These are phyloP conservation scores for Polygonum aviculare DNA, from an alignment of 148 eudicot species.

Conservation along the genomic window DNA sequence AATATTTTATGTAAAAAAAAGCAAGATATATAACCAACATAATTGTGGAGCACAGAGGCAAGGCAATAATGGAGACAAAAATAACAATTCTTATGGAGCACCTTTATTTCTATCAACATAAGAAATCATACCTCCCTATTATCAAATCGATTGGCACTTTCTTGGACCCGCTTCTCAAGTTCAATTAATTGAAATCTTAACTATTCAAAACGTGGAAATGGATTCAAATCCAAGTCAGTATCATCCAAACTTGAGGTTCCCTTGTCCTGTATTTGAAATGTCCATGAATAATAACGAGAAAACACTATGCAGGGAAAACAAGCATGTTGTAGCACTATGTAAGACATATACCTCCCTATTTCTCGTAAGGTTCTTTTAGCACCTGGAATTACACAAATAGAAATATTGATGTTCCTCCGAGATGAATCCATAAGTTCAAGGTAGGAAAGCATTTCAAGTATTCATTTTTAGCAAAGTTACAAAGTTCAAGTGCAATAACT, in stretches of 20 bases:
- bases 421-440: background rate
- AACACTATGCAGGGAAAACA: background rate
- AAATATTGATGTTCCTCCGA: background rate
- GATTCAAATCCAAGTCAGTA: slow-evolving; percentile 40
- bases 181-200: slow-evolving; percentile 80
- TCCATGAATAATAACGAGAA: background rate
- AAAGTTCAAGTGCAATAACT: background rate
- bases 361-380: background rate
- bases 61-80: background rate
- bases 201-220: slow-evolving; percentile 77
- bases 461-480: background rate
- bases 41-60: background rate
- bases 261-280: slow-evolving; percentile 38
- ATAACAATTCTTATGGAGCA: background rate
- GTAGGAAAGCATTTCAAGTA: background rate
- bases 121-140: slow-evolving; percentile 51
- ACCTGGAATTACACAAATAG: background rate
- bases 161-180: slow-evolving; percentile 86
- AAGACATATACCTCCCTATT: no score
- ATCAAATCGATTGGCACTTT: slow-evolving; percentile 50
- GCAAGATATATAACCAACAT: background rate
- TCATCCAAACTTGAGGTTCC: slow-evolving; percentile 14
- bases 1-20: background rate
- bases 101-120: background rate
- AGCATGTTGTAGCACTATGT: no score